Evolutionary conservation across 169 alveolate species (phyloP).

Genomic region (Plasmodium malariae): DNA sequence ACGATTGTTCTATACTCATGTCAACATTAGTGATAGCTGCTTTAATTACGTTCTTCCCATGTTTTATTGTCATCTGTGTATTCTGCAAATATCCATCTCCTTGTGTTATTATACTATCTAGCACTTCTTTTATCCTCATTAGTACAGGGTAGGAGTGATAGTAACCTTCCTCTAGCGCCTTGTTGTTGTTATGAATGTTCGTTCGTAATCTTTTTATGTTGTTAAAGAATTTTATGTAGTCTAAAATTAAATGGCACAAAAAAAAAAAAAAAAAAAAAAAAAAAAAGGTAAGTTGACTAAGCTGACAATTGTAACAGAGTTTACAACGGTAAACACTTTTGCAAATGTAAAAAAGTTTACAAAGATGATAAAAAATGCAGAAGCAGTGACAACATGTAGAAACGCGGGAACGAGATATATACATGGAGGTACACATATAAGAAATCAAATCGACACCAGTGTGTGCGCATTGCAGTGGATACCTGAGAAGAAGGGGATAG

Average conservation of each 20-base stretch:
- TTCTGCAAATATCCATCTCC: constrained; percentile 2
- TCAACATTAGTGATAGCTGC: constrained; percentile 1
- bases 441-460: not conserved
- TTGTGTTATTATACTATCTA: not conserved
- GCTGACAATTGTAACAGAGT: not conserved
- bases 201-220: not conserved
- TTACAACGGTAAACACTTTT: not conserved
- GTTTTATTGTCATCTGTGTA: not conserved
- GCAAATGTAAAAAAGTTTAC: not conserved
- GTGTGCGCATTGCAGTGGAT: not conserved
- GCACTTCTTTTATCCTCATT: not conserved
- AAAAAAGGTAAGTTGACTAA: not conserved
- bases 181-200: not conserved
- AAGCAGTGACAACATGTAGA: not conserved
- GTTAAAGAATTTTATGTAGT: not conserved
- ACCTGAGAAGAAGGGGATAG: constrained; percentile 25
- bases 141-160: constrained; percentile 35
- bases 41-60: constrained; percentile 1
- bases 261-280: not conserved
- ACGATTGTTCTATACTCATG: not conserved
- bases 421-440: not conserved
- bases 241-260: not conserved
- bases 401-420: no score
- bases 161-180: constrained; percentile 1
- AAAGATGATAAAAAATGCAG: no score